Evolutionary conservation across 495 filamentous ascomycete species (phyloP).

Genomic region (Neurospora sp.): DNA sequence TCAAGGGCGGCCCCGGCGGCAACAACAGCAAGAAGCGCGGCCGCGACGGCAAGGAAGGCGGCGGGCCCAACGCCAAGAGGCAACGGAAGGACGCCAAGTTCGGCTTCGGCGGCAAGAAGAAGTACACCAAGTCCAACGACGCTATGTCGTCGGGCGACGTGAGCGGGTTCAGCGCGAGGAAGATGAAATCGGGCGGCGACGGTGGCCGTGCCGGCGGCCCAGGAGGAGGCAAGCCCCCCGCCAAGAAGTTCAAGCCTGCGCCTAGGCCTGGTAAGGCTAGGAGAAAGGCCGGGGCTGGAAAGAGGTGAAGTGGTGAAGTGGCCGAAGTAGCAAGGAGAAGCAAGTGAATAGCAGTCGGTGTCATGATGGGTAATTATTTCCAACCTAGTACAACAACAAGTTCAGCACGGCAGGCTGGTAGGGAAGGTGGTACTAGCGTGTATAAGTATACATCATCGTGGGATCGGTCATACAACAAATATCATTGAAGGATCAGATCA

Average conservation of each 20-base stretch:
- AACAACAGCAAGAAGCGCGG: constrained; percentile 27
- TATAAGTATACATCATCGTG: not conserved
- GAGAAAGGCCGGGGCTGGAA: constrained; percentile 21
- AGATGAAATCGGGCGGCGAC: constrained; percentile 56
- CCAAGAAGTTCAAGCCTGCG: constrained; percentile 7
- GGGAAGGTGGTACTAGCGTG: not conserved
- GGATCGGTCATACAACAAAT: not conserved
- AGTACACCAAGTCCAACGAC: constrained; percentile 77
- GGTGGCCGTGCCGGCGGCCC: constrained; percentile 6
- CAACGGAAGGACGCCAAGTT: constrained; percentile 89
- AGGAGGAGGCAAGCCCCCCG: constrained; percentile 8
- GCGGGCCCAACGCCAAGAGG: constrained; percentile 55
- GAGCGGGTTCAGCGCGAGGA: constrained; percentile 64
- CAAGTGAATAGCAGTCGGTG: not conserved
- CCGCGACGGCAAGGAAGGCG: constrained; percentile 23
- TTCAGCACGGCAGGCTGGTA: not conserved
- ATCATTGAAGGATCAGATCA: not conserved
- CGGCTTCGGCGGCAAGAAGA: constrained; percentile 92
- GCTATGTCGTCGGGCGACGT: constrained; percentile 69
- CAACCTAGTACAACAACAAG: not conserved
- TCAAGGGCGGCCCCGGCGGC: constrained; percentile 33
- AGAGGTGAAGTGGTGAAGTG: not conserved
- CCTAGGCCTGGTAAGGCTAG: constrained; percentile 27
- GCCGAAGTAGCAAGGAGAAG: not conserved
- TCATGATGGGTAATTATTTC: not conserved